Evolutionary conservation across 2,329 filamentous ascomycete species (phyloP), one percentile per base, ranked within the genome.

Genomic region (Chrysoporthe deuterocubensis): DNA sequence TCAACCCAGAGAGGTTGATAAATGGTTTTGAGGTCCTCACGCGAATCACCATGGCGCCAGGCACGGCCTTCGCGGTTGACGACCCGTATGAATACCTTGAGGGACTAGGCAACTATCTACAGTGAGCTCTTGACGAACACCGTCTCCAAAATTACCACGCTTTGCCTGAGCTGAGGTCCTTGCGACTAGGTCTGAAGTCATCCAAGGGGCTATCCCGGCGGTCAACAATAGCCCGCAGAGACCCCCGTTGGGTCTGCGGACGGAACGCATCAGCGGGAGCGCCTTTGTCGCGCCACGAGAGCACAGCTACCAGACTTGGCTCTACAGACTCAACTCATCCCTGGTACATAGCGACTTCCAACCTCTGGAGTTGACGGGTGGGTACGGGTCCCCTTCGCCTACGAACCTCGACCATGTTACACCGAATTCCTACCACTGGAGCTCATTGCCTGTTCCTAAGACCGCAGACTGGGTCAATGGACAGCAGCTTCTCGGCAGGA

Each of bases 191-290:
- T 67, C 65, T n/a, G 88, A 90, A 81, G 87, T 87, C 58, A 79
- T 90, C 72, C 80, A 85, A 61, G 87, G 87, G 43, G 86, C 88
- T 26, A 79, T 90, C 8, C 88, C 89, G 9, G 75, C 88, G 67
- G 88, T 82, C 42, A 81, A 85, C 54, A 91, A 91, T 78, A 89
- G 87, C 5, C 89, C 89, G 1, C 89, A 90, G 75, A 89, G 89
- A 74, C 85, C 84, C 11, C 83, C 87, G 0, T 84, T 85, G 71
- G 89, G 89, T 4, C 84, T 91, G 6, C 91, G 91, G 76, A 84
- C 88, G 26, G 89, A 91, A 77, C 84, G 85, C 75, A 77, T 86
- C 54, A 84, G 83, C 2, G 84, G 83, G 13, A 84, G 82, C 8
- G 80, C 84, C 6, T 86, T 86, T 69, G 85, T 83, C 9, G 82